These are phyloP conservation scores for Endotrypanum monterogeii DNA, from an alignment of 208 protist genomes.

Conservation along the genomic window DNA sequence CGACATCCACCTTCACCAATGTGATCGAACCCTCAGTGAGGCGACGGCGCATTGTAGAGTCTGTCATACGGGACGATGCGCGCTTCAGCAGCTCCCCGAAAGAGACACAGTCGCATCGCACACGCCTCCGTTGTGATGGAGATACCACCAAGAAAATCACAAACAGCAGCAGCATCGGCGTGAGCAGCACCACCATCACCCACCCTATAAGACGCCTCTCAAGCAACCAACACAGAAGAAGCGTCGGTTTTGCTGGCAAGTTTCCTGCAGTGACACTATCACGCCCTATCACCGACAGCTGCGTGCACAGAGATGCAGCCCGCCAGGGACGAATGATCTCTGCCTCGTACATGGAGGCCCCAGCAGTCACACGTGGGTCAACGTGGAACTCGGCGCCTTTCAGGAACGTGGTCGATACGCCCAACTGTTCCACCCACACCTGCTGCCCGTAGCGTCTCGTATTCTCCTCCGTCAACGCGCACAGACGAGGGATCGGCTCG, in stretches of 20 bases:
- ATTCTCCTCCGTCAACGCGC: slow-evolving; percentile 28
- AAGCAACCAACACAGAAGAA: slow-evolving; percentile 21
- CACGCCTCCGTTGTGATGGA: slow-evolving; percentile 12
- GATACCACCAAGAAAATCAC: slow-evolving; percentile 16
- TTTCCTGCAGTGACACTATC: slow-evolving; percentile 26
- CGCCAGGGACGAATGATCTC: slow-evolving; percentile 25
- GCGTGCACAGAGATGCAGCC: slow-evolving; percentile 10
- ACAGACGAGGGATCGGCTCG: slow-evolving; percentile 34
- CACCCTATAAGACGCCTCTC: slow-evolving; percentile 21
- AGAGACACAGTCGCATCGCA: slow-evolving; percentile 20
- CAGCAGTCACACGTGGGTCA: slow-evolving; percentile 36
- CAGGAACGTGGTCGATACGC: slow-evolving; percentile 3
- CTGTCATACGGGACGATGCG: slow-evolving; percentile 2
- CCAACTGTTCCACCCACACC: slow-evolving; percentile 31
- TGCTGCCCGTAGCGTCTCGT: slow-evolving; percentile 9
- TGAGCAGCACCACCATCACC: slow-evolving; percentile 1
- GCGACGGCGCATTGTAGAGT: slow-evolving; percentile 5
- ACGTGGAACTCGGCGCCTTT: slow-evolving; percentile 14
- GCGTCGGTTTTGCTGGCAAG: slow-evolving; percentile 18
- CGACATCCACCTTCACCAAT: slow-evolving; percentile 53
- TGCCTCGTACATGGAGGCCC: slow-evolving; percentile 31
- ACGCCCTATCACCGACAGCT: slow-evolving; percentile 21
- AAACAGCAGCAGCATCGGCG: slow-evolving; percentile 25
- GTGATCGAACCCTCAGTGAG: slow-evolving; percentile 23
- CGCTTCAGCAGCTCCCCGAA: slow-evolving; percentile 23